phyloP scores from a whole-genome alignment of 495 filamentous ascomycete genomes.

The Aspergillus haitiensis region DNA sequence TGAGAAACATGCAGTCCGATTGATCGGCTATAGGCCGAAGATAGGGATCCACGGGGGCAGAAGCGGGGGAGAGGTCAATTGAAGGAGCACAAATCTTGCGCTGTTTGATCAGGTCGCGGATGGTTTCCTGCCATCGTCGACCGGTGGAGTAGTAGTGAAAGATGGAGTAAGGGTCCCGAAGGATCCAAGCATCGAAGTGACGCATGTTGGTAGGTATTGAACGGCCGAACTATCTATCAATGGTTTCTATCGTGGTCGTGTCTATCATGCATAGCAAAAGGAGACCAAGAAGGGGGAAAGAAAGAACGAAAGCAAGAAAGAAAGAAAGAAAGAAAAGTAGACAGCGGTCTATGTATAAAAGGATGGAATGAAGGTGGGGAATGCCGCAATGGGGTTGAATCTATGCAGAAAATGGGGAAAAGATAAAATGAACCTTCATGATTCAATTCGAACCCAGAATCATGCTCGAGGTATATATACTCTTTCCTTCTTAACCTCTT shows the following conservation, averaged over 20 bases:
- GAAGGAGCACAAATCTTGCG: conserved; percentile 43
- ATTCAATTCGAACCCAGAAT: background rate
- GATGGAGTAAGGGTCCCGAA: conserved; percentile 49
- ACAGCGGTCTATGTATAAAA: conserved; percentile 8
- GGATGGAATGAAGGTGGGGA: background rate
- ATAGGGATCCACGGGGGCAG: conserved; percentile 22
- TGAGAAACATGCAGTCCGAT: conserved; percentile 26
- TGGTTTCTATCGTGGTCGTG: background rate
- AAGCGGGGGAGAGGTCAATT: conserved; percentile 5
- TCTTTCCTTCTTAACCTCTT: no score
- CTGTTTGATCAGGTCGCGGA: conserved; percentile 41
- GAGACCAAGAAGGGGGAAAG: background rate
- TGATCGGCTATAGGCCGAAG: conserved; percentile 28
- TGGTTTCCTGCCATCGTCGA: conserved; percentile 43
- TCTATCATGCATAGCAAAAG: background rate
- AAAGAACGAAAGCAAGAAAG: background rate
- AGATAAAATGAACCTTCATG: conserved; percentile 7
- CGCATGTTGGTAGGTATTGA: conserved; percentile 32
- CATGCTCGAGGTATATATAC: no score
- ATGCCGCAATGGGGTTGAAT: no score
- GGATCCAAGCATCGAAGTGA: conserved; percentile 49
- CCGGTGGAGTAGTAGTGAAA: conserved; percentile 47
- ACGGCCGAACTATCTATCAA: background rate
- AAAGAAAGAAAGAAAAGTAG: conserved; percentile 2
- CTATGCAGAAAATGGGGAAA: conserved; percentile 3